Conservation (phyloP, 306 rosid genomes). For the Elaeagnus macrophylla region DNA sequence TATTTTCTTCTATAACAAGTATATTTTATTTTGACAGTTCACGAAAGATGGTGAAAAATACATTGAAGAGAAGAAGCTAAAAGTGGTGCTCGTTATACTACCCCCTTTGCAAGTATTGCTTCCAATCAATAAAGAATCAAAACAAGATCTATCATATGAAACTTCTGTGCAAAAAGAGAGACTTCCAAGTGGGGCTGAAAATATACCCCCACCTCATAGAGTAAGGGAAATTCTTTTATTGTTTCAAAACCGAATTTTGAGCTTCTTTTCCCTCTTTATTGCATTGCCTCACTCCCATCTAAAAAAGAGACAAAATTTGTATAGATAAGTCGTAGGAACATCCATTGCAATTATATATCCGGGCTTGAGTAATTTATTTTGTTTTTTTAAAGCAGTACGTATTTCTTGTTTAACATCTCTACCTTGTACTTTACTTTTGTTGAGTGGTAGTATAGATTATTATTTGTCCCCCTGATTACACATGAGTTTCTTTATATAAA, state of each 20-base stretch:
- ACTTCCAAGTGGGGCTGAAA: constrained; percentile 62
- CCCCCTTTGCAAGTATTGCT: constrained; percentile 58
- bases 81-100: constrained; percentile 55
- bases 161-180: constrained; percentile 42
- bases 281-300: not conserved
- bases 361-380: no score
- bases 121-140: constrained; percentile 54
- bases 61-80: constrained; percentile 75
- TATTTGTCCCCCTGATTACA: not conserved
- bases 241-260: constrained; percentile 1
- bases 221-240: constrained; percentile 31
- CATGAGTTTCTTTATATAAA: not conserved
- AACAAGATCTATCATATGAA: constrained; percentile 47
- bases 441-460: no score
- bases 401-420: no score
- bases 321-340: no score
- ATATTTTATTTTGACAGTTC: constrained; percentile 42
- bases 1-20: constrained; percentile 7
- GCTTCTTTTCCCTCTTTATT: constrained; percentile 6
- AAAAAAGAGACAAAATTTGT: not conserved
- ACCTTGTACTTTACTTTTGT: no score
- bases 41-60: constrained; percentile 52
- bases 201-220: constrained; percentile 48
- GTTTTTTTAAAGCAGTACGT: no score
- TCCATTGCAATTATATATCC: no score